Percentiles rank a stretch among this genome's conserved stretches.
Conservation (phyloP, 495 filamentous ascomycete species). For the Sporormia fimetaria region DNA sequence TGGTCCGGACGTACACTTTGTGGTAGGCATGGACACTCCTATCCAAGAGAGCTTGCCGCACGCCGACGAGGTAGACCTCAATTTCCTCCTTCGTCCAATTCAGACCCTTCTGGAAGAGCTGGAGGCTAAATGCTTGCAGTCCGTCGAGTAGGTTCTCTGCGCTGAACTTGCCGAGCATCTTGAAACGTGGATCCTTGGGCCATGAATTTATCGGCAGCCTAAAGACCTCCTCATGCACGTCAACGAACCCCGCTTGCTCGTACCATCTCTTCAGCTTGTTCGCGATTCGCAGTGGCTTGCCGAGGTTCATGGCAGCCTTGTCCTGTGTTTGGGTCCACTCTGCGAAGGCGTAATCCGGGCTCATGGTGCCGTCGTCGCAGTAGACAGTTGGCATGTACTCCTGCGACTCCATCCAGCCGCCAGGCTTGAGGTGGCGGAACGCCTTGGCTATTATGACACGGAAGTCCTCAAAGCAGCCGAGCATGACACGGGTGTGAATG, state of each 20-base stretch:
- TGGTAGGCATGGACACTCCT: constrained; percentile 36
- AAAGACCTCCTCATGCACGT: constrained; percentile 33
- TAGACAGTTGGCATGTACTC: constrained; percentile 27
- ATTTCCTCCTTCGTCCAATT: constrained; percentile 39
- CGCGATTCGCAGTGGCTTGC: constrained; percentile 27
- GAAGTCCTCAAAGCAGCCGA: constrained; percentile 30
- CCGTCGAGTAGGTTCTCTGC: constrained; percentile 37
- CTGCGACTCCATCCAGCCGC: constrained; percentile 30
- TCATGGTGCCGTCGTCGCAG: constrained; percentile 31
- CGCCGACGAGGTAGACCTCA: constrained; percentile 34
- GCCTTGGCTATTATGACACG: constrained; percentile 26
- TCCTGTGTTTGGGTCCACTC: constrained; percentile 29
- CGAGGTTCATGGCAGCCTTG: constrained; percentile 28
- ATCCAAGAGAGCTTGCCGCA: constrained; percentile 34
- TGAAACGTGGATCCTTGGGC: constrained; percentile 32
- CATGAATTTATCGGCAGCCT: constrained; percentile 34
- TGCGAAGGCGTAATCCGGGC: constrained; percentile 35
- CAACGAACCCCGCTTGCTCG: constrained; percentile 33
- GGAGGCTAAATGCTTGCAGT: constrained; percentile 37
- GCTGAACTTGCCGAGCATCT: constrained; percentile 33
- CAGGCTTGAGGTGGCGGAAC: constrained; percentile 27
- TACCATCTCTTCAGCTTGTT: constrained; percentile 34
- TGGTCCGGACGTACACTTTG: constrained; percentile 29
- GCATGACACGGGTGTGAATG: constrained; percentile 29
- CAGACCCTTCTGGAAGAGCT: constrained; percentile 33